Conservation (phyloP, 306 rosid species). For the Gastrolobium bilobum region DNA sequence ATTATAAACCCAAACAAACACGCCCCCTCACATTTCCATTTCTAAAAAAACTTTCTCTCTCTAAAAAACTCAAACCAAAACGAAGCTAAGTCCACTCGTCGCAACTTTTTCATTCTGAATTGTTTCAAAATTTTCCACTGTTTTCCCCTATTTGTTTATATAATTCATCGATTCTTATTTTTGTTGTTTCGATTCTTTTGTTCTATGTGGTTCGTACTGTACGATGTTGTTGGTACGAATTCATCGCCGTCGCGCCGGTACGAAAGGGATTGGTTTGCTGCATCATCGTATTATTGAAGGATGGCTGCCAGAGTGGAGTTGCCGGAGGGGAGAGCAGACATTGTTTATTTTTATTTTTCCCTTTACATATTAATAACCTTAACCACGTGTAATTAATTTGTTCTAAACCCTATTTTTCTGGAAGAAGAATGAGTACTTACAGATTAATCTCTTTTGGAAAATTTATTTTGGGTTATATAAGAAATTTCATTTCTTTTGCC, state of each 20-base stretch:
- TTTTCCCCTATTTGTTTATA: not conserved
- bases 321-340: slow-evolving; percentile 70
- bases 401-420: slow-evolving; percentile 13
- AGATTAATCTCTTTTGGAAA: slow-evolving; percentile 12
- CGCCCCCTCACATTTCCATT: slow-evolving; percentile 34
- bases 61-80: slow-evolving; percentile 36
- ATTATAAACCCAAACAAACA: slow-evolving; percentile 49
- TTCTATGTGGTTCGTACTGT: slow-evolving; percentile 30
- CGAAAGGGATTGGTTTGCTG: slow-evolving; percentile 18
- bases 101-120: slow-evolving; percentile 44
- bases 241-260: slow-evolving; percentile 44
- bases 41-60: slow-evolving; percentile 31
- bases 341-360: slow-evolving; percentile 4
- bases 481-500: not conserved
- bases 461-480: not conserved
- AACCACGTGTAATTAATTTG: slow-evolving; percentile 37
- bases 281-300: not conserved
- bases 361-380: not conserved
- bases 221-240: slow-evolving; percentile 40
- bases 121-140: slow-evolving; percentile 13
- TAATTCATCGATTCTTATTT: not conserved
- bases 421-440: not conserved
- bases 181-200: not conserved
- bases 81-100: slow-evolving; percentile 50
- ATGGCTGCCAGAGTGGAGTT: slow-evolving; percentile 70